Percentiles rank a stretch among this genome's conserved stretches.
Conservation (phyloP, 2,329 filamentous ascomycete species). For the Neopestalotiopsis sp. region DNA sequence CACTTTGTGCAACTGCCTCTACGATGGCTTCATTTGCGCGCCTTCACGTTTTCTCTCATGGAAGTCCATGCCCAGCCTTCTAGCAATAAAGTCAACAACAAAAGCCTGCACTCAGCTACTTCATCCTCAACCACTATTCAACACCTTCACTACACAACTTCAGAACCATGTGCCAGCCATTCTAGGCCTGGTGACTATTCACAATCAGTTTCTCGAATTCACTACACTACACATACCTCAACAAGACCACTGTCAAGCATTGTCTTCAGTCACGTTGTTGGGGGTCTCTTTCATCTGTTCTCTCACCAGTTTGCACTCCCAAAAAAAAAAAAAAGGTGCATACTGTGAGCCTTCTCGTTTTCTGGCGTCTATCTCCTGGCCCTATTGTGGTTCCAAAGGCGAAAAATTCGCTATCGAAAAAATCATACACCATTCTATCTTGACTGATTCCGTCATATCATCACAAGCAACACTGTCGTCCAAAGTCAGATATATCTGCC, state of each 20-base stretch:
- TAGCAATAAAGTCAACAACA: background rate
- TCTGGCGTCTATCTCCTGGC: background rate
- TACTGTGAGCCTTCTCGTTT: background rate
- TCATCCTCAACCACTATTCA: conserved; percentile 11
- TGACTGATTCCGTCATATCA: no score
- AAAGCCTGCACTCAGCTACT: background rate
- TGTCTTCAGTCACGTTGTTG: background rate
- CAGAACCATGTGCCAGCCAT: background rate
- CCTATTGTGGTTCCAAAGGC: no score
- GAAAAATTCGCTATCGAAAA: no score
- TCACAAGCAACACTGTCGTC: no score
- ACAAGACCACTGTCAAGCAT: background rate
- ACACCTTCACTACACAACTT: conserved; percentile 15
- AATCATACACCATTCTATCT: no score
- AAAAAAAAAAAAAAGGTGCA: no score
- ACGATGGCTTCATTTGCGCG: background rate
- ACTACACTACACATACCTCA: background rate
- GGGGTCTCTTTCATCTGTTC: background rate
- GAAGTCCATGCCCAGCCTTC: background rate
- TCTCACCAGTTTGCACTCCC: background rate
- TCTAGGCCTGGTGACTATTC: background rate
- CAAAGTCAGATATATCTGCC: no score
- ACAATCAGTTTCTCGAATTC: background rate
- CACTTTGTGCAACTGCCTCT: background rate
- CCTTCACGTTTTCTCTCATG: background rate